Percentiles rank a stretch among this genome's conserved stretches.
These are phyloP conservation scores for Dioscorea dumetorum DNA, from an alignment of 106 monocot species.

Conservation along the genomic window DNA sequence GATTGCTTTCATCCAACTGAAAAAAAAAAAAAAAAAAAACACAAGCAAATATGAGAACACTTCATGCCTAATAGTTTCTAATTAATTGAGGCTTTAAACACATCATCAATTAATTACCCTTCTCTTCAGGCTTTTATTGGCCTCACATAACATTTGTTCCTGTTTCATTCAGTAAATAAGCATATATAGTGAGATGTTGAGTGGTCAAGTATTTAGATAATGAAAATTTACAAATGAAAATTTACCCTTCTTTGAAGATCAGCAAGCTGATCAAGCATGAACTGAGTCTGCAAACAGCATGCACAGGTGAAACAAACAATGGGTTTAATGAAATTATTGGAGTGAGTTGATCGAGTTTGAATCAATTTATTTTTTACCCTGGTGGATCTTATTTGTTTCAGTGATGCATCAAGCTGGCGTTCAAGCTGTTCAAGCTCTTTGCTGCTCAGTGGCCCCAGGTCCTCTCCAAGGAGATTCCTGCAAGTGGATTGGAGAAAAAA, in stretches of 20 bases:
- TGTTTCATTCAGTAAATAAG: neutral
- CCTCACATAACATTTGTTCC: slow-evolving; percentile 11
- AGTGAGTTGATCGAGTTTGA: no score
- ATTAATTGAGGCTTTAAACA: no score
- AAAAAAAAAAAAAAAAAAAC: no score
- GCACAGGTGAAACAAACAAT: no score
- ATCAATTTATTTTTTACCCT: slow-evolving; percentile 10
- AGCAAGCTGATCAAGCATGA: slow-evolving; percentile 10
- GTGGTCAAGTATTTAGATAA: neutral
- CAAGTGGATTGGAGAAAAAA: neutral
- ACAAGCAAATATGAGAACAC: neutral
- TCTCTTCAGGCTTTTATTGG: slow-evolving; percentile 10
- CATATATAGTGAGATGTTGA: neutral
- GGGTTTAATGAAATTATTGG: no score
- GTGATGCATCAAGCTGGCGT: slow-evolving; percentile 28
- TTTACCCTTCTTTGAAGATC: slow-evolving; percentile 10
- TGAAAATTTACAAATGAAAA: neutral
- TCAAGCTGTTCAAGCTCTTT: slow-evolving; percentile 40
- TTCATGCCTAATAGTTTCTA: neutral
- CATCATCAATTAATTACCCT: neutral
- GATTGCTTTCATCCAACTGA: slow-evolving; percentile 6
- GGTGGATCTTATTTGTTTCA: slow-evolving; percentile 27
- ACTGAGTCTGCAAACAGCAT: slow-evolving; percentile 1
- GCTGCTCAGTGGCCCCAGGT: slow-evolving; percentile 19
- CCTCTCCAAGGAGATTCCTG: slow-evolving; percentile 37